These are phyloP conservation scores for Aureobasidium lini DNA, from an alignment of 2,329 filamentous ascomycete species.

Conservation along the genomic window DNA sequence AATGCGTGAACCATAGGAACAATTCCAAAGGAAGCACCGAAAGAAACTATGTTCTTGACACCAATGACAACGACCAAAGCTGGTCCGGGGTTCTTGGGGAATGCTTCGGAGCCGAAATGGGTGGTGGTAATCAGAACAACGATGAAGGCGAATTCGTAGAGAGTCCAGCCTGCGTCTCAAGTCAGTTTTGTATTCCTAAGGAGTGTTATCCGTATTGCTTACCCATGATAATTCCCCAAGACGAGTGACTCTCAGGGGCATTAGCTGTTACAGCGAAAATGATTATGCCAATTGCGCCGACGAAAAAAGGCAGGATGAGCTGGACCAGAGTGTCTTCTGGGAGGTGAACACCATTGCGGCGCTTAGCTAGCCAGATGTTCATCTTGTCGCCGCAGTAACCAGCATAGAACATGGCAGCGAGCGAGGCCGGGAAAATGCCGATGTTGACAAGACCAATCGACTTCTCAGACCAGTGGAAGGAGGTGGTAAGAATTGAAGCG, in stretches of 20 bases:
- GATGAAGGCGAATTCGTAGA: slow-evolving; percentile 22
- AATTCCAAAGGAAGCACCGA: slow-evolving; percentile 27
- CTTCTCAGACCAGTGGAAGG: slow-evolving; percentile 27
- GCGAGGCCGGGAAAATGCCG: slow-evolving; percentile 20
- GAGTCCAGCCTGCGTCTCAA: slow-evolving; percentile 23
- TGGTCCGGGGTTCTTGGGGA: slow-evolving; percentile 25
- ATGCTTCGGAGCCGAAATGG: slow-evolving; percentile 26
- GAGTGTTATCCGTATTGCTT: neutral
- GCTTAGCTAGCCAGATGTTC: slow-evolving; percentile 26
- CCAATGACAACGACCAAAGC: slow-evolving; percentile 30
- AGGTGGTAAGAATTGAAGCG: slow-evolving; percentile 28
- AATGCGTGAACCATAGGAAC: slow-evolving; percentile 26
- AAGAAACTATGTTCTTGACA: slow-evolving; percentile 29
- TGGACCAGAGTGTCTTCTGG: slow-evolving; percentile 31
- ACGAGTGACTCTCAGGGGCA: slow-evolving; percentile 16
- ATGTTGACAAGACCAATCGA: slow-evolving; percentile 22
- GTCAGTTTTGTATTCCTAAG: too few relatives aligned
- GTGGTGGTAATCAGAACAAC: slow-evolving; percentile 25
- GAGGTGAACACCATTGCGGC: slow-evolving; percentile 26
- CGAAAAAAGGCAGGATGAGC: slow-evolving; percentile 27
- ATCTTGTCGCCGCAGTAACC: slow-evolving; percentile 22
- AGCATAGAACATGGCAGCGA: slow-evolving; percentile 22
- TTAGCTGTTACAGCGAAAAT: slow-evolving; percentile 29
- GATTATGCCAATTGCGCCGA: slow-evolving; percentile 25
- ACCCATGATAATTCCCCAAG: slow-evolving; percentile 22